Percentiles rank a stretch among this genome's conserved stretches.
Conservation (phyloP, 306 rosid species). For the Psophocarpus tetragonolobus region DNA sequence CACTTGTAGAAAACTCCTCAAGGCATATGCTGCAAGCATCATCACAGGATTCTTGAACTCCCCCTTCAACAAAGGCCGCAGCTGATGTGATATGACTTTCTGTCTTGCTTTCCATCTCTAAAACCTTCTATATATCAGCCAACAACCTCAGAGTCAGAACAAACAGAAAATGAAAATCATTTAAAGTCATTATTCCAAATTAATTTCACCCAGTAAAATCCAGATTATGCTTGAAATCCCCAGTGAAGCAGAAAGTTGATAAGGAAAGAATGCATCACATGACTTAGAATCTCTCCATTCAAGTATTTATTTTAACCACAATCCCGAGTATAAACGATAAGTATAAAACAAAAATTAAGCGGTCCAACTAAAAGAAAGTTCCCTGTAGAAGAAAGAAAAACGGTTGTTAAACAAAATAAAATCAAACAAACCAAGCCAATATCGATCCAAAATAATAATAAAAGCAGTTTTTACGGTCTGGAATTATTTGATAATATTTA, state of each 20-base stretch:
- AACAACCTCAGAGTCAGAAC: constrained; percentile 27
- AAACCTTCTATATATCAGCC: constrained; percentile 46
- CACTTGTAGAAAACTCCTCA: constrained; percentile 75
- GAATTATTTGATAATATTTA: background rate
- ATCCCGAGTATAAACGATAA: background rate
- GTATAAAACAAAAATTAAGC: background rate
- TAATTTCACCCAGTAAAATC: background rate
- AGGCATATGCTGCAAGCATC: constrained; percentile 99
- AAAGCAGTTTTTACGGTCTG: background rate
- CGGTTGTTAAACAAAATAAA: background rate
- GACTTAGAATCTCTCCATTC: background rate
- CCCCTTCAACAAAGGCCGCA: constrained; percentile 96
- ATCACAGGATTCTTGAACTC: constrained; percentile 80
- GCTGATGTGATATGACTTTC: constrained; percentile 72
- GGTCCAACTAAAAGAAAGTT: background rate
- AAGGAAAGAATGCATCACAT: background rate
- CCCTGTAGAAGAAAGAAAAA: background rate
- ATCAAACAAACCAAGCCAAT: background rate
- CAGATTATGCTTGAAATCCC: background rate
- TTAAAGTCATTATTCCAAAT: background rate
- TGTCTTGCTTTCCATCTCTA: constrained; percentile 52
- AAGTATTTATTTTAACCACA: background rate
- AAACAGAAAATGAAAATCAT: constrained; percentile 4
- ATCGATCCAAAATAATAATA: background rate
- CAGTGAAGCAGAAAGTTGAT: background rate